Base-by-base conservation (phyloP, 495 filamentous ascomycete species). In the Sporormia fimetaria region DNA sequence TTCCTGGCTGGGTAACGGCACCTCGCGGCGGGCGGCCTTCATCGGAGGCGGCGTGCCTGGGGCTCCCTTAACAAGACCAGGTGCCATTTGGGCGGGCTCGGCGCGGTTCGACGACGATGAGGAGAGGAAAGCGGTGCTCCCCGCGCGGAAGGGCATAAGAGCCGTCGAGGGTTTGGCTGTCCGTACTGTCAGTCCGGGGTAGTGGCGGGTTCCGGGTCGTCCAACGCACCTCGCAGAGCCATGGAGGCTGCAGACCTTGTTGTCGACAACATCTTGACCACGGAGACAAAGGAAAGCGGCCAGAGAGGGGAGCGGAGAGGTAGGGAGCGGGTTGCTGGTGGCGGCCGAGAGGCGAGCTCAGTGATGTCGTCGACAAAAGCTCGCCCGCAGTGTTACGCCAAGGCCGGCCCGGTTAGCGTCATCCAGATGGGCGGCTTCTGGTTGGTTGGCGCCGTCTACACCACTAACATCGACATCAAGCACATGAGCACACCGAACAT, bases 1-100 rank as follows among this genome's bases (percentile, higher is more conserved):
- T 66, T 92, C 85, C 70, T 96, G 84, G 55, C 82, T 90, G 27
- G 85, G 74, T 44, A 98, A 67, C 49, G 77, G 83, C 21, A 96
- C 86, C 67, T 95, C 85, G 56, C 68, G 65, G 33, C 75, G 67
- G 34, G 65, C 64, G 57, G 75, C 70, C 62, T 61, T 57, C 65
- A 64, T 61, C 55, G 71, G 51, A 35, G 64, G 60, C 20, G 47
- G 58, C 23, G 51, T 58, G 33, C 51, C 40, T 11, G 54, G 58
- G n/a, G 35, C 28, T 42, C 44, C 52, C 43, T 57, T 36, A 28
- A 67, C 42, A 37, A 65, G 37, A 36, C 58, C 48, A 20, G 63
- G 57, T 27, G 9, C 16, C 25, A 46, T 57, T 27, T 54, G 43
- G 47, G 42, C 49, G 33, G 62, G 59, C 17, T 67, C 61, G 51